Base-by-base conservation (phyloP, 768 basidiomycete species). In the Pulveroboletus sp. region DNA sequence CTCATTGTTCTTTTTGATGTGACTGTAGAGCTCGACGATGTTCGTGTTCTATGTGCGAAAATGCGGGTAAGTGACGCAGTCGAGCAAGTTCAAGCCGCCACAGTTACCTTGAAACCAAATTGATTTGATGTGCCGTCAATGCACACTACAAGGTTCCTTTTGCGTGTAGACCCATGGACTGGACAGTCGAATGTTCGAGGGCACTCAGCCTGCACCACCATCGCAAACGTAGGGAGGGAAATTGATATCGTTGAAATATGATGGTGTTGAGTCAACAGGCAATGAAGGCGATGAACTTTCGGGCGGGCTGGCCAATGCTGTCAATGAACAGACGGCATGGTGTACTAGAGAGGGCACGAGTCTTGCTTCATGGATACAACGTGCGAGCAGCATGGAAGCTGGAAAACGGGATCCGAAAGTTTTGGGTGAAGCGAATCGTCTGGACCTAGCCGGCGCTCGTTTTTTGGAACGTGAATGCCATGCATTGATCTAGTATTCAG, bases 71-170 rank as follows among this genome's bases (percentile, higher is more conserved):
- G 19, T 26, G 12, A 52, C 13, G 27, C 20, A 58, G 22, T 22
- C 38, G 6, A 8, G 32, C 29, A 22, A 24, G 12, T 3, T 38
- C 6, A 29, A 45, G 14, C 11, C 19, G n/a, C 20, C 42, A 35
- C n/a, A 5, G 22, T 50, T 40, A 73, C 71, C 63, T 58, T 63
- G 20, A 43, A 48, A 3, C 73, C 64, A 49, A 71, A 72, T 30
- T 68, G 67, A 42, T 75, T 74, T 1, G 69, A 63, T 2, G 72
- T 75, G n/a, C 73, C 74, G 29, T 74, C 73, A 19, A 74, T 67
- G 54, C 71, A 71, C 35, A 75, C 63, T 1, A 63, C 54, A 30
- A 63, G 60, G 24, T 56, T 63, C 24, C 62, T 29, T 29, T 6
- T 6, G 27, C 27, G 6, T 12, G 27, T 29, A 6, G 12, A 6